Base-by-base conservation (phyloP, 352 stramenopile genomes). In the Pythium sukuiense region DNA sequence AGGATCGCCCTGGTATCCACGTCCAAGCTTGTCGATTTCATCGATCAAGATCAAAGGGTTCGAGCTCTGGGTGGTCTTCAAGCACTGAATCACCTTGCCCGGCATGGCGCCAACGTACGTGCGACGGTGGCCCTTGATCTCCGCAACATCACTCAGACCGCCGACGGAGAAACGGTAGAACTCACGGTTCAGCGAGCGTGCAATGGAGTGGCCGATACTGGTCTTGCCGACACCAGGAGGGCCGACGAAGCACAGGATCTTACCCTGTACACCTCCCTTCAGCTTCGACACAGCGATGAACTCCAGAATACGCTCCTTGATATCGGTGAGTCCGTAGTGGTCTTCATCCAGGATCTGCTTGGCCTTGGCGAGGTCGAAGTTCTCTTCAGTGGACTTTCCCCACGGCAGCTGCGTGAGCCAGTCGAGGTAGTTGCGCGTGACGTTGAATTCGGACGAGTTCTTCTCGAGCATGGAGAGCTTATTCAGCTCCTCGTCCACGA, bases 41-140 rank as follows among this genome's bases (percentile, higher is more conserved):
- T 99, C 98, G 67, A 99, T 99, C 26, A 99, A 72, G 30, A 99
- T 91, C n/a, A 99, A 67, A 29, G 97, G 97, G 76, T 99, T 99
- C 26, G 85, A 96, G 55, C 90, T 98, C 55, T 97, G 90, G 2
- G 93, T 97, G 1, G 83, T 93, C 80, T 99, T 99, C n/a, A 99
- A 79, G 62, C 95, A 98, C 77, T 99, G 97, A 61, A 99, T 98
- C 8, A 99, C 88, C 69, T 99, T 99, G 57, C 98, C 98, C 0
- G 98, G 98, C 97, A 99, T 99, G 0, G 97, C 96, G 30, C 97
- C 98, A 20, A 99, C 88, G 74, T 99, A 99, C 13, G 98, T 99
- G 58, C 97, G 86, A 39, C 98, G 86, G 62, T 99, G 98, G 26
- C 98, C 98, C 79, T 99, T 99, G 67, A 99, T 99, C 76, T 99